A percentile compares a stretch with the other conserved stretches of the same genome.
These are phyloP conservation scores for Lathyrus sativus DNA, from an alignment of 306 rosid species.

Conservation along the genomic window DNA sequence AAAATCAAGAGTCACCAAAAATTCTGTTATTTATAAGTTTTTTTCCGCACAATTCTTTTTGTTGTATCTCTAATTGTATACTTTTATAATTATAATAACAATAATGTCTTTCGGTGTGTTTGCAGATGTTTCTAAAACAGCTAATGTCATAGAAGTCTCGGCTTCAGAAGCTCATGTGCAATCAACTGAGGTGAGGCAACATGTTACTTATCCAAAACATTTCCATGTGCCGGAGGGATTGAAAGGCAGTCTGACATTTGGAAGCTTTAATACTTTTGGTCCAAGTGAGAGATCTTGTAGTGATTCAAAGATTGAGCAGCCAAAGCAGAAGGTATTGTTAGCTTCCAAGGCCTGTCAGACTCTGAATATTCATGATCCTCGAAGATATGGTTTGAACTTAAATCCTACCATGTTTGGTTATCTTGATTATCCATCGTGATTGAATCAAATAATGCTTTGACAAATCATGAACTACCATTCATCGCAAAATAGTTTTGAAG, in stretches of 20 bases:
- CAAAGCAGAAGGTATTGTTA: too few relatives aligned
- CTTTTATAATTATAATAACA: background rate
- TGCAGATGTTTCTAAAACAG: slow-evolving; percentile 51
- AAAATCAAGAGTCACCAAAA: slow-evolving; percentile 9
- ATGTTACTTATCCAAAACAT: slow-evolving; percentile 74
- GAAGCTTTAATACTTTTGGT: slow-evolving; percentile 63
- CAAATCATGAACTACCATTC: too few relatives aligned
- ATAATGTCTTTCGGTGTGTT: slow-evolving; percentile 21
- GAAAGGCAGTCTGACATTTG: slow-evolving; percentile 75
- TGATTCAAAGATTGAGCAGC: too few relatives aligned
- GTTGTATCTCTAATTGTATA: slow-evolving; percentile 1
- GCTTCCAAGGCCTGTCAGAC: too few relatives aligned
- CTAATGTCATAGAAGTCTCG: slow-evolving; percentile 47
- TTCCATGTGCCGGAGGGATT: slow-evolving; percentile 71
- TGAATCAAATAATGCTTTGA: too few relatives aligned
- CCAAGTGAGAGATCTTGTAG: slow-evolving; percentile 41
- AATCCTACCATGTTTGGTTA: slow-evolving; percentile 47
- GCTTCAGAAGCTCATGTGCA: slow-evolving; percentile 46
- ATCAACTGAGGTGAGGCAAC: slow-evolving; percentile 52
- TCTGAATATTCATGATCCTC: slow-evolving; percentile 23
- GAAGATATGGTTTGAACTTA: slow-evolving; percentile 48
- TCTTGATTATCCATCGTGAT: slow-evolving; percentile 49
- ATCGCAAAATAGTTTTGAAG: too few relatives aligned
- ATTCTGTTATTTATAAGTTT: background rate
- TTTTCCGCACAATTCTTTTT: slow-evolving; percentile 9